A percentile compares a stretch with the other conserved stretches of the same genome.
phyloP scores from a whole-genome alignment of 768 basidiomycete genomes.

The Amanita muscaria region DNA sequence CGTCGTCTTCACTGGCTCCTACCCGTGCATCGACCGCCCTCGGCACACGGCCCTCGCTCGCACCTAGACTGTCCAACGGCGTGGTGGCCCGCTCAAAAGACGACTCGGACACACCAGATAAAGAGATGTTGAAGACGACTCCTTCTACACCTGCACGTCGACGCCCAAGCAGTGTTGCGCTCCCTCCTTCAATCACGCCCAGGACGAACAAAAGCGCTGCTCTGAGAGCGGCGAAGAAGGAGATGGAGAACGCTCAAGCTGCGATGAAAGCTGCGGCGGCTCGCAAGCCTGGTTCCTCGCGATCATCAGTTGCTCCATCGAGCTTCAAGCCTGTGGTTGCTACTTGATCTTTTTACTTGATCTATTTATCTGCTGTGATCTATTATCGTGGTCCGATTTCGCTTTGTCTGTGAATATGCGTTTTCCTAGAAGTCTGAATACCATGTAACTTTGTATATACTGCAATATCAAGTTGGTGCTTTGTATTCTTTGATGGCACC shows the following conservation, averaged over 20 bases:
- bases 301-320: slow-evolving; percentile 25
- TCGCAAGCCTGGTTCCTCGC: slow-evolving; percentile 21
- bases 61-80: neutral
- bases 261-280: slow-evolving; percentile 29
- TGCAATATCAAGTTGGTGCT: no score
- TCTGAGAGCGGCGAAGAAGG: slow-evolving; percentile 62
- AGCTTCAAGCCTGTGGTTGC: slow-evolving; percentile 30
- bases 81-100: neutral
- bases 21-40: slow-evolving; percentile 1
- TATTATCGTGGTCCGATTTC: neutral
- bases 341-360: slow-evolving; percentile 1
- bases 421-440: no score
- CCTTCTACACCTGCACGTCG: slow-evolving; percentile 33
- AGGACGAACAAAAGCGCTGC: slow-evolving; percentile 68
- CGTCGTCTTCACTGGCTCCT: slow-evolving; percentile 2
- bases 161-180: slow-evolving; percentile 48
- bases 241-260: slow-evolving; percentile 35
- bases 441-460: no score
- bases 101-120: slow-evolving; percentile 1
- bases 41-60: neutral
- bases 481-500: no score
- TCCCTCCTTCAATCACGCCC: slow-evolving; percentile 55
- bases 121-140: neutral
- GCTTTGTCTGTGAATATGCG: neutral
- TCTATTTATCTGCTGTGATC: slow-evolving; percentile 1